Conservation (phyloP, 768 basidiomycete species). For the Udeniomyces megalosporus region DNA sequence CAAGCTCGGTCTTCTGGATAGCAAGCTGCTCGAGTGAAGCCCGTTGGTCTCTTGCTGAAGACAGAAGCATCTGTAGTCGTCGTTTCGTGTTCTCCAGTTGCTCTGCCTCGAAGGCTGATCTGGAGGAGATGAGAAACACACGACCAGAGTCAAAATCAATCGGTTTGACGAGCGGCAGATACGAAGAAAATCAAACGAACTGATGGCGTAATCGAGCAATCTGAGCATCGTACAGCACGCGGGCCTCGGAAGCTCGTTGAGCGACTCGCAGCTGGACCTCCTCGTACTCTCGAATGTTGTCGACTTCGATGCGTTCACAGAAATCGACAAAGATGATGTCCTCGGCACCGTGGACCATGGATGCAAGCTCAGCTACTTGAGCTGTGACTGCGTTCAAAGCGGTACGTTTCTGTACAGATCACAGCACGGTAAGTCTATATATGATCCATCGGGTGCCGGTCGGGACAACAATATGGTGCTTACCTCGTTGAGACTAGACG, state of each 20-base stretch:
- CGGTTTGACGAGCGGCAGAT: background rate
- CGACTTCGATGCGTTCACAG: constrained; percentile 60
- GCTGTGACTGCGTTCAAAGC: constrained; percentile 39
- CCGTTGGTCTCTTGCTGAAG: constrained; percentile 40
- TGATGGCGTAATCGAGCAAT: constrained; percentile 71
- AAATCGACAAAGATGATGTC: constrained; percentile 61
- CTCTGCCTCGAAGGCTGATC: constrained; percentile 65
- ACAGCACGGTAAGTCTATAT: too few species aligned
- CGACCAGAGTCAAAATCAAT: background rate
- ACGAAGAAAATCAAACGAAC: constrained; percentile 34
- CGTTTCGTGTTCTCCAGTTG: constrained; percentile 50
- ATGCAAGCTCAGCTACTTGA: constrained; percentile 41
- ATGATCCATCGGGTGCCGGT: too few species aligned
- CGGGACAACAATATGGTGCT: background rate
- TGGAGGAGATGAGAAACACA: constrained; percentile 25
- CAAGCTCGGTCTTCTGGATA: constrained; percentile 35
- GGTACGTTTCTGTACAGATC: background rate
- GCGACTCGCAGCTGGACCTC: constrained; percentile 75
- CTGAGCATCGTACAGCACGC: constrained; percentile 68
- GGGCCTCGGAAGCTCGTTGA: constrained; percentile 70
- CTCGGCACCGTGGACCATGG: constrained; percentile 57
- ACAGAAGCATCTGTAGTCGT: constrained; percentile 43
- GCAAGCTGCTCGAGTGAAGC: constrained; percentile 41
- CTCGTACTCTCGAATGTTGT: constrained; percentile 81
- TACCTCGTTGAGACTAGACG: background rate